Evolutionary conservation across 2,329 filamentous ascomycete species (phyloP).

Genomic region (Mariannaea sp.): DNA sequence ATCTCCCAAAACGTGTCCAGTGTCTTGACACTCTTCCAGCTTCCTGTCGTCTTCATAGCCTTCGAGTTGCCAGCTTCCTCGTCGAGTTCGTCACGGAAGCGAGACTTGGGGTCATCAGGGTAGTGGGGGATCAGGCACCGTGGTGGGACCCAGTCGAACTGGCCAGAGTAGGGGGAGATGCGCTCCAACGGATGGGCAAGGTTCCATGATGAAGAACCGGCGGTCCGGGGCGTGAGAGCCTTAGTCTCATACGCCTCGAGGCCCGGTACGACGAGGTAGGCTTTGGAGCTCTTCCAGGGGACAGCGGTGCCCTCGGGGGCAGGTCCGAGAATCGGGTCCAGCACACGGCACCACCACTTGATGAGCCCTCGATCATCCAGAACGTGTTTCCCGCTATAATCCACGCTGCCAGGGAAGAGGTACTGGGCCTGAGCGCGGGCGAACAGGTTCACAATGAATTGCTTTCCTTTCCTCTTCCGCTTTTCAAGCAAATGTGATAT

Average conservation of each 20-base stretch:
- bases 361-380: slow-evolving; percentile 88
- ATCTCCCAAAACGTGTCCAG: slow-evolving; percentile 98
- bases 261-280: slow-evolving; percentile 85
- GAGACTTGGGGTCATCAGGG: slow-evolving; percentile 92
- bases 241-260: slow-evolving; percentile 80
- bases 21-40: slow-evolving; percentile 82
- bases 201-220: slow-evolving; percentile 62
- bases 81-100: slow-evolving; percentile 87
- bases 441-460: slow-evolving; percentile 84
- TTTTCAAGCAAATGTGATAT: slow-evolving; percentile 73
- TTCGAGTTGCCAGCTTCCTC: slow-evolving; percentile 71
- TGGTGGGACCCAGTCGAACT: slow-evolving; percentile 68
- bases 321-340: slow-evolving; percentile 72
- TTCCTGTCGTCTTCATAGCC: slow-evolving; percentile 60
- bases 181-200: slow-evolving; percentile 72
- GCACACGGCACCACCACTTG: slow-evolving; percentile 91
- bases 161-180: slow-evolving; percentile 65
- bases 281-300: slow-evolving; percentile 60
- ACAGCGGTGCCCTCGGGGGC: slow-evolving; percentile 43
- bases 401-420: slow-evolving; percentile 88
- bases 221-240: slow-evolving; percentile 70
- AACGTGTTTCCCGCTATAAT: slow-evolving; percentile 86
- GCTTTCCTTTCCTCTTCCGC: slow-evolving; percentile 66
- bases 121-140: slow-evolving; percentile 87
- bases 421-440: slow-evolving; percentile 92